phyloP scores from a whole-genome alignment of 2,329 filamentous ascomycete genomes.

The Xylaria sp. region DNA sequence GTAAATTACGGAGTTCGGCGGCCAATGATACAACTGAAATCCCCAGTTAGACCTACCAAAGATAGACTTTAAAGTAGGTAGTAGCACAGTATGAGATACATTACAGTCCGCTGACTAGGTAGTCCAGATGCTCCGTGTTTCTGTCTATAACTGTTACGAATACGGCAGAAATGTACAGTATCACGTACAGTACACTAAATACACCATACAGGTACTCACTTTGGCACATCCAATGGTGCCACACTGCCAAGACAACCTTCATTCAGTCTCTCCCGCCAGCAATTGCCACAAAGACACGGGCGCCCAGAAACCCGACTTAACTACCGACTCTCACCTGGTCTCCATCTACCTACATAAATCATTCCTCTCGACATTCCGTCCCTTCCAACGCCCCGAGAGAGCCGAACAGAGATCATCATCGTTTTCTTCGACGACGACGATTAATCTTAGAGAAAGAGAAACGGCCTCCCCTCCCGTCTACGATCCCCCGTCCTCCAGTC shows the following conservation, averaged over 20 bases:
- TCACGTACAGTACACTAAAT: not conserved
- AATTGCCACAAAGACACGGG: conserved; percentile 19
- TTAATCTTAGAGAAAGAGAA: not conserved
- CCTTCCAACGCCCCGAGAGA: conserved; percentile 3
- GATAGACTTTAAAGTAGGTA: no score
- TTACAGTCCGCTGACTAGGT: no score
- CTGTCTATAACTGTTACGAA: no score
- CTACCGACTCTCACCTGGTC: not conserved
- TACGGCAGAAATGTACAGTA: no score
- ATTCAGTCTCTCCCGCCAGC: conserved; percentile 11
- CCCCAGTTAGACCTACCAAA: not conserved
- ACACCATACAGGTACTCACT: not conserved
- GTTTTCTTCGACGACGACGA: conserved; percentile 8
- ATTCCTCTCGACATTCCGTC: not conserved
- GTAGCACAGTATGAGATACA: not conserved
- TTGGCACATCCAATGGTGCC: conserved; percentile 10
- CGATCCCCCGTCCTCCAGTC: not conserved
- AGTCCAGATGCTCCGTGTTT: no score
- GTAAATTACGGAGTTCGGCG: not conserved
- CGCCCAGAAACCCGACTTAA: not conserved
- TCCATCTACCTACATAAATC: not conserved
- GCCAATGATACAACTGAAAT: not conserved
- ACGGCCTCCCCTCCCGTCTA: not conserved
- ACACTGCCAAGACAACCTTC: conserved; percentile 29
- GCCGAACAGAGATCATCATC: not conserved